Conservation (phyloP, 306 rosid genomes). For the Cucumis hystrix region DNA sequence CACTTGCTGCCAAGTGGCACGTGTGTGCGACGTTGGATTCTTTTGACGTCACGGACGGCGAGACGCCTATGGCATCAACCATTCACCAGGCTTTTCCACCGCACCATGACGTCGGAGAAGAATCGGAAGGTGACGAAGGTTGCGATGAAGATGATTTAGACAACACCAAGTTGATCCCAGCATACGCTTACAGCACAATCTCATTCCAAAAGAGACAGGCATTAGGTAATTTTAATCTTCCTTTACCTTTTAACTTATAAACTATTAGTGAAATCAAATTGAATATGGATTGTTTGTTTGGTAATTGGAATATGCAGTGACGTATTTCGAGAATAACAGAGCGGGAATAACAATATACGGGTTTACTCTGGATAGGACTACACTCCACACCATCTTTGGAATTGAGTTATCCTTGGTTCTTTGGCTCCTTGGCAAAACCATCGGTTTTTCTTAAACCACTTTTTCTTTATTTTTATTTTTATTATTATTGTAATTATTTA, state of each 20-base stretch:
- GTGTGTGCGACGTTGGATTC: conserved; percentile 87
- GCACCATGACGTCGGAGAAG: conserved; percentile 15
- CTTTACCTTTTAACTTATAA: too few species aligned
- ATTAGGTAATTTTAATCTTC: conserved; percentile 33
- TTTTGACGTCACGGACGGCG: conserved; percentile 39
- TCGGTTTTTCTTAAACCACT: conserved; percentile 27
- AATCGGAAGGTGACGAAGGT: conserved; percentile 30
- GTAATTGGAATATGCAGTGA: conserved; percentile 33
- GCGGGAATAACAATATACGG: conserved; percentile 81
- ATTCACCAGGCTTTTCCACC: conserved; percentile 20
- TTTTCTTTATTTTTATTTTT: background rate
- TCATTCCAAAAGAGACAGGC: conserved; percentile 88
- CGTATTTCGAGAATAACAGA: conserved; percentile 70
- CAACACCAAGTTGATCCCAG: conserved; percentile 42
- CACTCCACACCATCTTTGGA: conserved; percentile 69
- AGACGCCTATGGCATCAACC: conserved; percentile 11
- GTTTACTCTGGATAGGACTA: conserved; percentile 64
- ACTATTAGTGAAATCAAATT: too few species aligned
- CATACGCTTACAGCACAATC: conserved; percentile 71
- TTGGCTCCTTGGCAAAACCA: conserved; percentile 84
- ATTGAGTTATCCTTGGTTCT: conserved; percentile 63
- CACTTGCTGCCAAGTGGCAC: conserved; percentile 95
- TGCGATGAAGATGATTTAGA: conserved; percentile 71
- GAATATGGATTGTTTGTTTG: background rate
- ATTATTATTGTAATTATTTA: background rate